phyloP scores from a whole-genome alignment of 2,329 filamentous ascomycete genomes.

The Rutstroemia sp. region DNA sequence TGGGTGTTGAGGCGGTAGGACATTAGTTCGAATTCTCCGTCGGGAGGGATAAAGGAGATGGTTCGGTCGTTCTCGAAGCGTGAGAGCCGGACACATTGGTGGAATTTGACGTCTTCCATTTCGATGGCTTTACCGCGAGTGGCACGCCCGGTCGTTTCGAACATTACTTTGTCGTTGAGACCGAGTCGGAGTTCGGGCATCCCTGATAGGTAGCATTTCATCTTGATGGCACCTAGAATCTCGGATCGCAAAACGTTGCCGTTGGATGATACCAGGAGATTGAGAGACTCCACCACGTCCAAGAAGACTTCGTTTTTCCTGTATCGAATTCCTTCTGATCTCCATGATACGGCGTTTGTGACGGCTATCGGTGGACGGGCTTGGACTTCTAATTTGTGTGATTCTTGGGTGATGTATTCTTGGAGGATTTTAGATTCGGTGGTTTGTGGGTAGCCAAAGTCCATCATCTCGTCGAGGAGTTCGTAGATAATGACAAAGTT shows the following conservation, averaged over 20 bases:
- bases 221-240: constrained; percentile 95
- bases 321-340: constrained; percentile 95
- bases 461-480: constrained; percentile 99
- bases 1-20: constrained; percentile 97
- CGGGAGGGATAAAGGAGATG: constrained; percentile 96
- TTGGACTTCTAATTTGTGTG: constrained; percentile 95
- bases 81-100: constrained; percentile 92
- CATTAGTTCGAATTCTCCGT: constrained; percentile 99
- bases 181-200: constrained; percentile 95
- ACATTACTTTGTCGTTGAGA: constrained; percentile 99
- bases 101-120: constrained; percentile 99
- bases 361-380: constrained; percentile 94
- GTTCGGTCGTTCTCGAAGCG: constrained; percentile 98
- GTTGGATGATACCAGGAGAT: constrained; percentile 86
- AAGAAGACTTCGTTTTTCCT: constrained; percentile 99
- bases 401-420: constrained; percentile 99
- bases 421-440: constrained; percentile 98
- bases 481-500: constrained; percentile 99
- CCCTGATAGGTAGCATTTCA: constrained; percentile 98
- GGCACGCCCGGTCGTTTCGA: constrained; percentile 90
- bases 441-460: constrained; percentile 98
- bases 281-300: constrained; percentile 93
- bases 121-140: constrained; percentile 95
- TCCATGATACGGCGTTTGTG: constrained; percentile 96
- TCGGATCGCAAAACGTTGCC: constrained; percentile 94